Conservation (phyloP, 2,329 filamentous ascomycete genomes). For the Diaporthe longicolla region DNA sequence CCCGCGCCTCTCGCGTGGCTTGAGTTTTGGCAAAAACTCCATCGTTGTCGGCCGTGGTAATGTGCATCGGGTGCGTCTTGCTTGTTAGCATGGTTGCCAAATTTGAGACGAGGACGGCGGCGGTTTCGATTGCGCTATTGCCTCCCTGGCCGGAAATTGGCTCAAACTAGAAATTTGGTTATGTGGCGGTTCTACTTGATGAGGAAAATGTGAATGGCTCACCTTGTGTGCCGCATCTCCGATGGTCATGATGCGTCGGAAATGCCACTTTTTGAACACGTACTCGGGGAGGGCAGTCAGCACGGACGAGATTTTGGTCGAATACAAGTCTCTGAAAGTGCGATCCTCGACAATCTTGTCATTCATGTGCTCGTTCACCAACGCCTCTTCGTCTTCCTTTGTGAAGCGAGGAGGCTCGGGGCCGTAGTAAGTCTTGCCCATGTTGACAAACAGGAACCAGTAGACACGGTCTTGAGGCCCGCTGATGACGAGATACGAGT, state of each 20-base stretch:
- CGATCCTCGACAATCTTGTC: constrained; percentile 35
- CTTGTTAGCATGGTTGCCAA: constrained; percentile 34
- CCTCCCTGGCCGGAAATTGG: constrained; percentile 48
- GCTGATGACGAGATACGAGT: constrained; percentile 41
- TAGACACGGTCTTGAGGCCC: constrained; percentile 42
- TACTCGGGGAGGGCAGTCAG: constrained; percentile 53
- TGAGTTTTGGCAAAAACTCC: constrained; percentile 37
- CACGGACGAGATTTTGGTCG: constrained; percentile 43
- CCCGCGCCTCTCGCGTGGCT: constrained; percentile 19
- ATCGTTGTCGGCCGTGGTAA: constrained; percentile 27
- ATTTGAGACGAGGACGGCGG: constrained; percentile 45
- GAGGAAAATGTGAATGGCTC: not conserved
- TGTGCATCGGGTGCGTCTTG: constrained; percentile 14
- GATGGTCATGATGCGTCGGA: constrained; percentile 49
- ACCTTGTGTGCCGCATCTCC: constrained; percentile 55
- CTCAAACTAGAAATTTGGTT: constrained; percentile 42
- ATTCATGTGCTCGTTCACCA: constrained; percentile 28
- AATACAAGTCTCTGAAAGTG: constrained; percentile 42
- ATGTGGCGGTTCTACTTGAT: not conserved
- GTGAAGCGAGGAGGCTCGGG: constrained; percentile 41
- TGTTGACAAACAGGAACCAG: constrained; percentile 44
- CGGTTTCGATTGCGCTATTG: constrained; percentile 48
- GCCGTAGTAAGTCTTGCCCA: constrained; percentile 36
- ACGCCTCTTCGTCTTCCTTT: constrained; percentile 35
- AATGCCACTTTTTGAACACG: constrained; percentile 53